Evolutionary conservation across 331 rosid genomes (phyloP).

Genomic region (Acacia concinna): DNA sequence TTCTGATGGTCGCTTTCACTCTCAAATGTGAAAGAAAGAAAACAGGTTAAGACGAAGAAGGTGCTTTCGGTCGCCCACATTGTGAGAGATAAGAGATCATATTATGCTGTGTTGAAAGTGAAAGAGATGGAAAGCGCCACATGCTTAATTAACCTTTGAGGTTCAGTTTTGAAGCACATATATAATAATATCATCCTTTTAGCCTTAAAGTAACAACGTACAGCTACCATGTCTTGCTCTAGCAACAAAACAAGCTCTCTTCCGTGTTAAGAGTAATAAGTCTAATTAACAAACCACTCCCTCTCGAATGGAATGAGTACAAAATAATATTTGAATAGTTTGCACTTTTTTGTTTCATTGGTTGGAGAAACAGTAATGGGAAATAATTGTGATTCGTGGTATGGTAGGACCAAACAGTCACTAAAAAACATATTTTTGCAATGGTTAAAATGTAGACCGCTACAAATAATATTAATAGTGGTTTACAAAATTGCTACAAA

Average conservation of each 20-base stretch:
- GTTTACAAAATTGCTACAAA: too few relatives aligned
- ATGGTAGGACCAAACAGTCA: background rate
- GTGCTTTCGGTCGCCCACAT: conserved; percentile 32
- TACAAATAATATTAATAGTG: too few relatives aligned
- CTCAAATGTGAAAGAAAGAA: background rate
- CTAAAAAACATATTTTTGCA: too few relatives aligned
- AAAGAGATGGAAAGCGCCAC: conserved; percentile 25
- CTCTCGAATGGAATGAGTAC: background rate
- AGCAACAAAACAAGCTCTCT: background rate
- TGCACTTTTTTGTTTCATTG: background rate
- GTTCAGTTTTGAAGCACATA: conserved; percentile 1
- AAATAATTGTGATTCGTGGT: background rate
- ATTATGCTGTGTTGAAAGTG: conserved; percentile 15
- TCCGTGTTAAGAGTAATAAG: background rate
- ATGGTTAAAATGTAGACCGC: too few relatives aligned
- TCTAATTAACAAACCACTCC: background rate
- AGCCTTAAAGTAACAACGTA: background rate
- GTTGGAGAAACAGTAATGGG: background rate
- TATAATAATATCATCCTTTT: too few relatives aligned
- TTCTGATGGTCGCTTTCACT: conserved; percentile 21
- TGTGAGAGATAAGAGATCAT: conserved; percentile 24
- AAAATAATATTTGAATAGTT: background rate
- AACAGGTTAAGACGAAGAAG: background rate
- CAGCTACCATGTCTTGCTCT: conserved; percentile 24
- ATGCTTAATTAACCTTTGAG: conserved; percentile 3